Percentiles rank a stretch among this genome's conserved stretches.
Conservation (phyloP, 768 basidiomycete species). For the Pisolithus marmoratus region DNA sequence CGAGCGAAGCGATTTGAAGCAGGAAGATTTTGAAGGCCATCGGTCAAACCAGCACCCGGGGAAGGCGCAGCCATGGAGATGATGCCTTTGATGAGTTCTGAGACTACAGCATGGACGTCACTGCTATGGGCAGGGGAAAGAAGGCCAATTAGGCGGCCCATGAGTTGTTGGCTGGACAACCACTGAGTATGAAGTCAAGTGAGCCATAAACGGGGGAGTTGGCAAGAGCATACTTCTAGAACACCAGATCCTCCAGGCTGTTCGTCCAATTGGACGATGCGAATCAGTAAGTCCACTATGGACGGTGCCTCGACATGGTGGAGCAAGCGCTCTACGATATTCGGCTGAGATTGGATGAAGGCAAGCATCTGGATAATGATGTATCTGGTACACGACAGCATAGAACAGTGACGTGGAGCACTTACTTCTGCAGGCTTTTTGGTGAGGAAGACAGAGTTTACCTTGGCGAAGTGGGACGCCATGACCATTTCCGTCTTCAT, state of each 20-base stretch:
- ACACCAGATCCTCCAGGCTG: constrained; percentile 75
- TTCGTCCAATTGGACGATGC: constrained; percentile 88
- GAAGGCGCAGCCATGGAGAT: constrained; percentile 92
- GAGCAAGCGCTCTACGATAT: constrained; percentile 76
- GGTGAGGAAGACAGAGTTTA: constrained; percentile 81
- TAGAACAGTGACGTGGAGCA: constrained; percentile 16
- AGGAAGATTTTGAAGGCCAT: constrained; percentile 62
- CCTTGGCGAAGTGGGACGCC: constrained; percentile 91
- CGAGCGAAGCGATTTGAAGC: constrained; percentile 86
- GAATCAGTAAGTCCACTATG: constrained; percentile 85
- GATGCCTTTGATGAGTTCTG: constrained; percentile 90
- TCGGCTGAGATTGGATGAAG: constrained; percentile 82
- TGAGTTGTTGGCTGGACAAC: constrained; percentile 80
- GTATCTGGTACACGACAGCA: constrained; percentile 10
- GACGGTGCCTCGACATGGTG: constrained; percentile 85
- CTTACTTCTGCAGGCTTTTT: constrained; percentile 87
- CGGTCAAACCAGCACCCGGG: constrained; percentile 66
- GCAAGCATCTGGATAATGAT: constrained; percentile 68
- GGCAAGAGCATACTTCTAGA: constrained; percentile 66
- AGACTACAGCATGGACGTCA: constrained; percentile 78
- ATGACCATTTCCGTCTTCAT: constrained; percentile 85
- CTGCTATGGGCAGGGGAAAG: constrained; percentile 72
- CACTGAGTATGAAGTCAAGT: constrained; percentile 50
- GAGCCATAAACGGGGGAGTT: constrained; percentile 26
- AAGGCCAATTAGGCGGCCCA: constrained; percentile 73